phyloP scores from a whole-genome alignment of 2,329 filamentous ascomycete genomes.

The Trichoderma pleuroti region DNA sequence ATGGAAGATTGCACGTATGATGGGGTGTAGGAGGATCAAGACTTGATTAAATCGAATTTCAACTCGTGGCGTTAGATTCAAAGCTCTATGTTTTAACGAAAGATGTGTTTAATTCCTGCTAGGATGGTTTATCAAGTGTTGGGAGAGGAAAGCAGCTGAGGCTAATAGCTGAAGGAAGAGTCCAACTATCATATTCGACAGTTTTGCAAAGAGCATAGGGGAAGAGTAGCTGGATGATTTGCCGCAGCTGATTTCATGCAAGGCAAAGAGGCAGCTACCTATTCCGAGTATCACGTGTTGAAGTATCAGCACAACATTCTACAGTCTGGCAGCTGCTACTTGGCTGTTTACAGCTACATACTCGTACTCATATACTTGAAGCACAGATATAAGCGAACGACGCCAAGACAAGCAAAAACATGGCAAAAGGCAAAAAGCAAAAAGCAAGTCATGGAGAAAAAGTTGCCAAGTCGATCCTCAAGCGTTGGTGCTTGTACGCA shows the following conservation, averaged over 20 bases:
- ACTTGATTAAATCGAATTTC: not conserved
- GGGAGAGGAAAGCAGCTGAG: not conserved
- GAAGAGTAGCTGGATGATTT: not conserved
- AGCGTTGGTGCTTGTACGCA: not conserved
- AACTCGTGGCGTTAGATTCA: not conserved
- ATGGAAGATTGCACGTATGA: not conserved
- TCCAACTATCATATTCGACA: rapidly evolving
- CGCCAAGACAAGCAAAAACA: not conserved
- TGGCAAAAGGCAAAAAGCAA: not conserved
- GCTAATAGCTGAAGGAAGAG: not conserved
- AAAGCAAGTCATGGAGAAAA: not conserved
- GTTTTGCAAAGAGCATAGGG: too few relatives aligned
- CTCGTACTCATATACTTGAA: not conserved
- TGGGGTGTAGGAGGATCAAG: too few relatives aligned
- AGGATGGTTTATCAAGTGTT: not conserved
- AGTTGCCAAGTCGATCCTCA: not conserved
- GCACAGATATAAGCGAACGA: not conserved
- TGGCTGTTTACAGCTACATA: not conserved
- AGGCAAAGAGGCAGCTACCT: not conserved
- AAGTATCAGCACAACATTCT: not conserved
- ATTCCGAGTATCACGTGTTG: not conserved
- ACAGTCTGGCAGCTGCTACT: not conserved
- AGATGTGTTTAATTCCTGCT: not conserved
- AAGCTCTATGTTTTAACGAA: not conserved
- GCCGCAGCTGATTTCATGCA: not conserved